Conservation (phyloP, 2,329 filamentous ascomycete genomes). For the Cryoendolithus antarcticus region DNA sequence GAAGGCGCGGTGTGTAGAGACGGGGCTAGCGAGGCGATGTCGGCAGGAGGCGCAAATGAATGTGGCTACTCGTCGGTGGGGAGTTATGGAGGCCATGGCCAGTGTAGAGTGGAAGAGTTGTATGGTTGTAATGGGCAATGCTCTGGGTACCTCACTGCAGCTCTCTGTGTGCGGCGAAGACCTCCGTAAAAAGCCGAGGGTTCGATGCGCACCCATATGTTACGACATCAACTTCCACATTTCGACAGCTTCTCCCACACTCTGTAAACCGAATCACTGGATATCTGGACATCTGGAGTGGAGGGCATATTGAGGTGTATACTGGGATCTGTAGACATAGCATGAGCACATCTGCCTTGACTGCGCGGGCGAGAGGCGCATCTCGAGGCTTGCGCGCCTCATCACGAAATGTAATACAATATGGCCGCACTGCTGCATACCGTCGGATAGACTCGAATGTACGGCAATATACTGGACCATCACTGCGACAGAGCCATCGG, state of each 20-base stretch:
- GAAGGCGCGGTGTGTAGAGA: constrained; percentile 21
- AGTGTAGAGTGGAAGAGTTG: no score
- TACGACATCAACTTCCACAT: no score
- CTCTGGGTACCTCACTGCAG: no score
- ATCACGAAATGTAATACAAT: constrained; percentile 23
- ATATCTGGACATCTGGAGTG: no score
- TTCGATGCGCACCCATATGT: no score
- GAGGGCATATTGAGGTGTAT: no score
- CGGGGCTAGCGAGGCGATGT: constrained; percentile 13
- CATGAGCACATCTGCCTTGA: constrained; percentile 34
- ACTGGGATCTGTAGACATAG: constrained; percentile 14
- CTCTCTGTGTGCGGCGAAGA: no score
- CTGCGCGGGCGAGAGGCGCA: constrained; percentile 27
- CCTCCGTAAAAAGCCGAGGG: no score
- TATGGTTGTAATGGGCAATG: no score
- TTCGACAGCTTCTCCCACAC: no score
- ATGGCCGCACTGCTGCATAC: constrained; percentile 36
- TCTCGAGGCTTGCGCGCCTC: constrained; percentile 18
- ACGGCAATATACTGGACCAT: constrained; percentile 17
- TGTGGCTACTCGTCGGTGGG: constrained; percentile 18
- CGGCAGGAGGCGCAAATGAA: constrained; percentile 28
- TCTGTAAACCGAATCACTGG: no score
- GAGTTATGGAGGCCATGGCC: constrained; percentile 12
- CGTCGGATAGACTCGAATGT: constrained; percentile 29
- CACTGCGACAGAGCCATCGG: constrained; percentile 17